Evolutionary conservation across 208 protist genomes (phyloP).

Genomic region (Vickermania spadyakhi): DNA sequence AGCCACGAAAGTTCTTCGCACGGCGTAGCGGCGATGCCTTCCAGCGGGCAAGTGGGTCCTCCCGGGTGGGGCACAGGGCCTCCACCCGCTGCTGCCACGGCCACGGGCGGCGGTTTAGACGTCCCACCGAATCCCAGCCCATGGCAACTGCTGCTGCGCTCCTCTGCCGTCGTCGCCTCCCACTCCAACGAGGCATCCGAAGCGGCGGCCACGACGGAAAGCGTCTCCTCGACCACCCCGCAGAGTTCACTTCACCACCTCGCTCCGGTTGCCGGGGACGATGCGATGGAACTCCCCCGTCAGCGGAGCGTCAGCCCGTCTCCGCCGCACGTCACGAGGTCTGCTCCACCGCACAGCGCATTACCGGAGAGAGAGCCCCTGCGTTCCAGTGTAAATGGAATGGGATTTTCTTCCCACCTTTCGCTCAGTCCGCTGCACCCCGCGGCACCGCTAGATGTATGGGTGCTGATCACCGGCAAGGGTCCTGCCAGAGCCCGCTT

Average conservation of each 20-base stretch:
- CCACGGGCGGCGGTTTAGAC: too few species aligned
- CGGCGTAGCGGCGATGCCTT: not conserved
- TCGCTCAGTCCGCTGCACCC: not conserved
- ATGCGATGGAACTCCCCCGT: too few species aligned
- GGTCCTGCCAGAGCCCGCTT: slow-evolving; percentile 45
- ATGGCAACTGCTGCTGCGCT: too few species aligned
- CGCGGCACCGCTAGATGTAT: slow-evolving; percentile 32
- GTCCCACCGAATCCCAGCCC: too few species aligned
- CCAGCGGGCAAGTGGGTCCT: not conserved
- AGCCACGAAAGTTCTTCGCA: slow-evolving; percentile 11
- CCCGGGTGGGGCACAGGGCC: not conserved
- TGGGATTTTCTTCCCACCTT: too few species aligned
- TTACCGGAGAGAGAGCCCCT: not conserved
- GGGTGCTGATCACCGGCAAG: slow-evolving; percentile 80
- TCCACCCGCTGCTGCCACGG: not conserved
- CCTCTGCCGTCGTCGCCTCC: too few species aligned
- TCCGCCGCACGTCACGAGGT: not conserved
- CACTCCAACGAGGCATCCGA: too few species aligned
- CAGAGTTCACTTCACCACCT: not conserved
- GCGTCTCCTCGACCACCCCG: too few species aligned
- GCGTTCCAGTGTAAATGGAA: too few species aligned
- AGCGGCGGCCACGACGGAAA: too few species aligned
- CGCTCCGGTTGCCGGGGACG: too few species aligned
- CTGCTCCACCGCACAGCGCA: not conserved
- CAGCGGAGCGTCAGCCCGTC: not conserved